Evolutionary conservation across 305 asterid genomes (phyloP), one percentile per base, ranked within the genome.

Genomic region (Fraxinus greggii): DNA sequence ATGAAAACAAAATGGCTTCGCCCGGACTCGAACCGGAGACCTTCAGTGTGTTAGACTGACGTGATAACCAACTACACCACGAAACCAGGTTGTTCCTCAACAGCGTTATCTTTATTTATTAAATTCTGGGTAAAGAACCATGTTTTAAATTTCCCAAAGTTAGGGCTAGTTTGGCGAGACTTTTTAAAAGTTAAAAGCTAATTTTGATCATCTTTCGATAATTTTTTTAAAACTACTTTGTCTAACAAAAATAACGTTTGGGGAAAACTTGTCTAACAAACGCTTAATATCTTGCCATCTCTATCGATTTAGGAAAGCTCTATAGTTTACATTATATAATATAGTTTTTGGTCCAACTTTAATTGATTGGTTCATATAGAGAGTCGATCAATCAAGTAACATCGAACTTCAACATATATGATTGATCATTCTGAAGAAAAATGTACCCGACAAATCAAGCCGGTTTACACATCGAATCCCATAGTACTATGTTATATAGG

Each of bases 41-140:
- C 89, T 90, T 88, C 90, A 87, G 88, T 88, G 91, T 87, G 91
- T 90, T 88, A 88, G 91, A 88, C 90, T 88, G 89, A 88, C 91
- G 88, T 85, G 89, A 85, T 88, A 90, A 88, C 91, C 91, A 87
- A 88, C 91, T 88, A 88, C 89, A 86, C 91, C 89, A 88, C 91
- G 89, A 84, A n/a, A n/a, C n/a, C 0, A 9, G 10, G 51, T 7
- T 38, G 13, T 0, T 2, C 54, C 3, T 42, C 1, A 0, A 2
- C 5, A 3, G 17, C 10, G n/a, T 3, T 12, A 42, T 0, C n/a
- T 42, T 0, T 10, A 42, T 42, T 42, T 42, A 42, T 10, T 10
- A 3, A 12, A 0, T 3, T 42, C 1, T 42, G 0, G n/a, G 9
- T 12, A 42, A 42, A 42, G 51, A 42, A 8, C 15, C 15, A 9